These are phyloP conservation scores for Metschnikowia amazonensis DNA, from an alignment of 805 yeast species.

Conservation along the genomic window DNA sequence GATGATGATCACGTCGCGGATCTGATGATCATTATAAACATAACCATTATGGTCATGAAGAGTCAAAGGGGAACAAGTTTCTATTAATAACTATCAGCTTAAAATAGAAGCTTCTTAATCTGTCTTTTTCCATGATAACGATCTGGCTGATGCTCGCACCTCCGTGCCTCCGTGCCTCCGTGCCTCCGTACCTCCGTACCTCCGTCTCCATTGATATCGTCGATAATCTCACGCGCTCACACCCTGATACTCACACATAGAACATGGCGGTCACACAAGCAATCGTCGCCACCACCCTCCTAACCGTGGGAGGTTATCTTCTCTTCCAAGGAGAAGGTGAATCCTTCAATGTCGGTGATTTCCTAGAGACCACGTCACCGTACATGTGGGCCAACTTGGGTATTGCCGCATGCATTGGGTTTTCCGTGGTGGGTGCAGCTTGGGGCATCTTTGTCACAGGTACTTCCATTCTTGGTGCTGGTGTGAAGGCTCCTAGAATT, in stretches of 20 bases:
- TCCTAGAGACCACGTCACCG: constrained; percentile 81
- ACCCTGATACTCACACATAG: background rate
- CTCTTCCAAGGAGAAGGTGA: constrained; percentile 92
- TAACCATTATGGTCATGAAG: no score
- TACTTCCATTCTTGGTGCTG: constrained; percentile 92
- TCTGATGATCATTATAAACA: no score
- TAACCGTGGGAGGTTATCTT: constrained; percentile 51
- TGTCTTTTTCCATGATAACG: background rate
- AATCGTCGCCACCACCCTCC: constrained; percentile 30
- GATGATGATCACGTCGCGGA: no score
- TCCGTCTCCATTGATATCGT: constrained; percentile 7
- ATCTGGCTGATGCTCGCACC: background rate
- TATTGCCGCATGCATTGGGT: constrained; percentile 84
- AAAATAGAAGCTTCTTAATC: background rate
- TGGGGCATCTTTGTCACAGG: constrained; percentile 99
- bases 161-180: constrained; percentile 15
- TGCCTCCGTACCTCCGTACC: constrained; percentile 14
- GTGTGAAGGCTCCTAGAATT: constrained; percentile 95
- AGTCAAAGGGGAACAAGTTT: no score
- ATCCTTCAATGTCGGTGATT: constrained; percentile 85
- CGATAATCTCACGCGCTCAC: constrained; percentile 10
- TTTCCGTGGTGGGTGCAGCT: constrained; percentile 95
- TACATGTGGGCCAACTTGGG: constrained; percentile 97
- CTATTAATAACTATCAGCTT: no score
- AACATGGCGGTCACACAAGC: constrained; percentile 21